Evolutionary conservation across 139 green algal species (phyloP).

Genomic region (Coelastrella sp.): DNA sequence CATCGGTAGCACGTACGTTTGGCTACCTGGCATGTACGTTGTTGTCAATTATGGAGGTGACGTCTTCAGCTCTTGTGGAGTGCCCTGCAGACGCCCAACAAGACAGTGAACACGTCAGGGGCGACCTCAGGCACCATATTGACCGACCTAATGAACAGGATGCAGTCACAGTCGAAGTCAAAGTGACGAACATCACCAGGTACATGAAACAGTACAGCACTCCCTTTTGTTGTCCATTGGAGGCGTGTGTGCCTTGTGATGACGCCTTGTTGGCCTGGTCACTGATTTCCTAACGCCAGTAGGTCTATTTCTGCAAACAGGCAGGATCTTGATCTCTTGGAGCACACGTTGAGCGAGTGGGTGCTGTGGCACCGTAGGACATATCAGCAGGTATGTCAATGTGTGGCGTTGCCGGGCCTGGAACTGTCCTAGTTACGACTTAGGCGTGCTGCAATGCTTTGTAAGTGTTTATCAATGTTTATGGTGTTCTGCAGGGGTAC

Average conservation of each 20-base stretch:
- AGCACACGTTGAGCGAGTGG: slow-evolving; percentile 7
- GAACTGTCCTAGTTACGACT: too few species aligned
- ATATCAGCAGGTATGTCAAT: not conserved
- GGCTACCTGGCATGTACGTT: too few species aligned
- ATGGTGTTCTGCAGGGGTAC: slow-evolving; percentile 23
- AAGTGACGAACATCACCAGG: slow-evolving; percentile 35
- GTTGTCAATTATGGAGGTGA: too few species aligned
- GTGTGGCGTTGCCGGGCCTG: not conserved
- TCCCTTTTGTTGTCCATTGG: too few species aligned
- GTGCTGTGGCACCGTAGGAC: not conserved
- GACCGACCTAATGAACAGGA: not conserved
- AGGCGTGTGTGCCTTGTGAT: too few species aligned
- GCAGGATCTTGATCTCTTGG: slow-evolving; percentile 3
- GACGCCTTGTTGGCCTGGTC: too few species aligned
- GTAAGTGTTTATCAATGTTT: not conserved
- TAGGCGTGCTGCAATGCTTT: too few species aligned
- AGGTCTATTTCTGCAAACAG: not conserved
- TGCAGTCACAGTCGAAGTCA: slow-evolving; percentile 9
- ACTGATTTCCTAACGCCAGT: too few species aligned
- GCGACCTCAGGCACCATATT: not conserved
- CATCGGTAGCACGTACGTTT: too few species aligned
- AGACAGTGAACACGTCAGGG: too few species aligned
- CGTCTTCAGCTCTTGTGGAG: too few species aligned
- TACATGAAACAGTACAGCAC: slow-evolving; percentile 10
- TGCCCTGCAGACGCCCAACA: too few species aligned